Evolutionary conservation across 2,329 filamentous ascomycete species (phyloP), one percentile per base, ranked within the genome.

Genomic region (Sclerotinia trifoliorum): DNA sequence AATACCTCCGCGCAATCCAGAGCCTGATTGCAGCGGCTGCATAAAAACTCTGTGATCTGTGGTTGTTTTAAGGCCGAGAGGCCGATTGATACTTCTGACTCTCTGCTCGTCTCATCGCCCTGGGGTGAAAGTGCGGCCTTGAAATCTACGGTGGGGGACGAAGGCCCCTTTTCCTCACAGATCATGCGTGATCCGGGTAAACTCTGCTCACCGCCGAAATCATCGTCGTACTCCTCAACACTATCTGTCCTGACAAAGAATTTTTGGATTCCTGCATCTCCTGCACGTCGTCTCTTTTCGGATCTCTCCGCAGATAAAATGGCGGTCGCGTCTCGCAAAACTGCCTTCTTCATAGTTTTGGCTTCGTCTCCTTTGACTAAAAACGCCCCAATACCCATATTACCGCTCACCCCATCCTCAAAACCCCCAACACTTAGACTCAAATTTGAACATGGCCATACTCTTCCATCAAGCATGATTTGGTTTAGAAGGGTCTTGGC

Each of bases 361-460:
- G 86, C 86, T 76, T 89, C 87, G 48, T 90, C 87, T 48, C 88
- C 89, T 80, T 90, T 90, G 35, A 97, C 82, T n/a, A 99, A 82
- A 76, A 97, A 98, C 0, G 86, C 84, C 56, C 90, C 90, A 73
- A 99, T 98, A 46, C 90, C 92, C 82, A 89, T 89, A 76, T 97
- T 98, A 6, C 92, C 90, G 52, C 85, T 87, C 68, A 94, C 82
- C 2, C 92, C 91, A 72, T 97, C 93, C 78, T 98, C 94, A 72
- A 98, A 97, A 0, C 93, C 94, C n/a, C 88, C 89, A 32, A 98
- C 92, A 71, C 90, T 94, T 57, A 98, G 80, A 68, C 92, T 95
- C 11, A 99, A 82, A 76, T 97, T 95, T n/a, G 88, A 84, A 77
- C 95, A 98, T 8, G 95, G 95, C 93, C 93, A 98, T 21, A 91